Evolutionary conservation across 352 stramenopile species (phyloP), one percentile per base, ranked within the genome.

Genomic region (Globisporangium spinosum): DNA sequence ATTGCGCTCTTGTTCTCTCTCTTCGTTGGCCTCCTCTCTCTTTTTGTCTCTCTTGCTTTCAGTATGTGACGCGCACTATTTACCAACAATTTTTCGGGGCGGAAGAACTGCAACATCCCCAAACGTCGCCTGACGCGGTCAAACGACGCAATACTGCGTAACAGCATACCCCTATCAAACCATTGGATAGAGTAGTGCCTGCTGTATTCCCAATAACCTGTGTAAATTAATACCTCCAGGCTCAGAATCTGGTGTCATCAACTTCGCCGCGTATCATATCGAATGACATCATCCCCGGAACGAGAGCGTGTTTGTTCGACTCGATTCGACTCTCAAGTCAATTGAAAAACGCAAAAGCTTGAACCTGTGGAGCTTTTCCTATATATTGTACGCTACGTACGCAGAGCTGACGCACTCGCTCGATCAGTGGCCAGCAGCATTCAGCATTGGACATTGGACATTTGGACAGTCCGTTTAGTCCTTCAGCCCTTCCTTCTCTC

Each of bases 261-360:
- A n/a, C 43, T 5, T 1, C 15, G 54, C 25, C 54, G 40, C 51
- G 49, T 20, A 38, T 38, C 32, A 27, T 9, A n/a, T 47, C 49
- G 49, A 60, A 60, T 60, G 55, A 60, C 55, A 60, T 60, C 55
- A 60, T 60, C 55, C 17, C 22, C 55, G 12, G 3, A 7, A 8
- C 55, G 13, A 2, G 55, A 60, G 27, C 29, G 32, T 57, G 49
- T 20, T 57, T 57, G 49, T 20, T 57, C 9, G 49, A 34, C 49
- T 29, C n/a, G 7, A 22, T 2, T 29, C 29, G 29, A 32, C 29
- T 32, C 49, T 29, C n/a, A 0, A 53, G n/a, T 55, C 20, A 55
- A 55, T 13, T 55, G 10, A 38, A 10, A 17, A 43, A 43, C 29
- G 32, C 12, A 2, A 29, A n/a, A 17, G 53, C 12, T 58, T 35